Evolutionary conservation across 1,284 basidiomycete species (phyloP).

Genomic region (Apiotrichum akiyoshidainum): DNA sequence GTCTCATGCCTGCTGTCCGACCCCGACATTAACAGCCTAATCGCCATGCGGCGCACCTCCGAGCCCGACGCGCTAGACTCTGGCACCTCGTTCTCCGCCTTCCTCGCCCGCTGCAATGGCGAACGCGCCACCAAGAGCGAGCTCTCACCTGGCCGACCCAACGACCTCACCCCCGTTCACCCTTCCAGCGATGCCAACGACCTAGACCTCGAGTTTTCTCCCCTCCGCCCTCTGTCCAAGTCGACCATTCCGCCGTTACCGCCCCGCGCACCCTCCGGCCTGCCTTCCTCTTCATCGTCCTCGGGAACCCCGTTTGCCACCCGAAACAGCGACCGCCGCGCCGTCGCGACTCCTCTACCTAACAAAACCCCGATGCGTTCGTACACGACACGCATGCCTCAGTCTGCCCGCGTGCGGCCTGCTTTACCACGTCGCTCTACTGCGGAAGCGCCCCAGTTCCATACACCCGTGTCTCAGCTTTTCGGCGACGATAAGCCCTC

Average conservation of each 20-base stretch:
- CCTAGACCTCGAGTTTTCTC: constrained; percentile 3
- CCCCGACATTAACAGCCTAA: background rate
- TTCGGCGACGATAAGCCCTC: constrained; percentile 46
- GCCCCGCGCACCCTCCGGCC: background rate
- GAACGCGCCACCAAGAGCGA: constrained; percentile 12
- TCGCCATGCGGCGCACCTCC: constrained; percentile 4
- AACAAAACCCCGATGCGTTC: background rate
- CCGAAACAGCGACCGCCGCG: background rate
- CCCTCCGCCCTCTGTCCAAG: background rate
- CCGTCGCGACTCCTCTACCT: background rate
- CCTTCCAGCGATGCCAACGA: constrained; percentile 13
- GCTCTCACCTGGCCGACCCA: background rate
- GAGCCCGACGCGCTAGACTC: constrained; percentile 7
- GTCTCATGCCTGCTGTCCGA: background rate
- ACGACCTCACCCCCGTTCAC: background rate
- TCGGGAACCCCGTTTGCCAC: background rate
- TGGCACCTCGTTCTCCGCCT: constrained; percentile 6
- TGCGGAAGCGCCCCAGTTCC: constrained; percentile 7
- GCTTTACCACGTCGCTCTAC: constrained; percentile 12
- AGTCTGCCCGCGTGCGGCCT: background rate
- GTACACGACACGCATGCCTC: constrained; percentile 1
- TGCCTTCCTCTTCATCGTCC: background rate
- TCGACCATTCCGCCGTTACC: background rate
- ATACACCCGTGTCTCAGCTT: constrained; percentile 33
- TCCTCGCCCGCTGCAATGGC: constrained; percentile 12